Percentiles rank a stretch among this genome's conserved stretches.
Conservation (phyloP, 768 basidiomycete species). For the Atractiella rhizophila region DNA sequence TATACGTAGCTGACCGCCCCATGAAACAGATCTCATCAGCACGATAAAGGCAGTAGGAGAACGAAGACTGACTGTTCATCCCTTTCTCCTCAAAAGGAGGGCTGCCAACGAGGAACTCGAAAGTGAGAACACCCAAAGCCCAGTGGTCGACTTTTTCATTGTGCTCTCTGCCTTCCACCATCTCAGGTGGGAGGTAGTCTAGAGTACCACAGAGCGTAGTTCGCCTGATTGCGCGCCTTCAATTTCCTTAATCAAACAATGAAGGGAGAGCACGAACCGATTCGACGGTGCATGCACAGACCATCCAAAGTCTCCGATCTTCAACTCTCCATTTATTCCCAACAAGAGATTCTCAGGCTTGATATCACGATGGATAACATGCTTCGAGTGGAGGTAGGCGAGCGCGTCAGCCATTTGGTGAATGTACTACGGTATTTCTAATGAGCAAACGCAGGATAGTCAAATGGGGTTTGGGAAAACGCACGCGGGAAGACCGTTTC, state of each 20-base stretch:
- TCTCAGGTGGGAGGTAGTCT: conserved; percentile 93
- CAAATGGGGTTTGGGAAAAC: conserved; percentile 7
- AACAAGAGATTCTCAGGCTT: conserved; percentile 92
- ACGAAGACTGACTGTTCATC: conserved; percentile 34
- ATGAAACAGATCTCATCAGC: neutral
- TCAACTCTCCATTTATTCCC: conserved; percentile 83
- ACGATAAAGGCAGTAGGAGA: neutral
- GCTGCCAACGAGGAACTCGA: conserved; percentile 70
- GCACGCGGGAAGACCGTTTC: conserved; percentile 41
- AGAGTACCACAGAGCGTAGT: conserved; percentile 84
- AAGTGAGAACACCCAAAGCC: conserved; percentile 89
- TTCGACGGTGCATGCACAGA: conserved; percentile 86
- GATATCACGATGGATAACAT: conserved; percentile 96
- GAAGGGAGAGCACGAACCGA: conserved; percentile 20
- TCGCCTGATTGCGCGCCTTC: conserved; percentile 22
- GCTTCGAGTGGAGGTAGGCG: conserved; percentile 70
- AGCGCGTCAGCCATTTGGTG: conserved; percentile 96
- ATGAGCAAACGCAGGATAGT: neutral
- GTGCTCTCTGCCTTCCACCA: conserved; percentile 82
- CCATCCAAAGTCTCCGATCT: conserved; percentile 98
- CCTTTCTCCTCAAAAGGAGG: conserved; percentile 71
- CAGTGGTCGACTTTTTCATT: conserved; percentile 78
- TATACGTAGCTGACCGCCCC: conserved; percentile 47
- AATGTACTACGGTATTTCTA: conserved; percentile 39
- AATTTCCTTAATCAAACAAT: too few species aligned